Percentiles rank a stretch among this genome's conserved stretches.
Conservation (phyloP, 2,329 filamentous ascomycete species). For the Colletotrichum siamense region DNA sequence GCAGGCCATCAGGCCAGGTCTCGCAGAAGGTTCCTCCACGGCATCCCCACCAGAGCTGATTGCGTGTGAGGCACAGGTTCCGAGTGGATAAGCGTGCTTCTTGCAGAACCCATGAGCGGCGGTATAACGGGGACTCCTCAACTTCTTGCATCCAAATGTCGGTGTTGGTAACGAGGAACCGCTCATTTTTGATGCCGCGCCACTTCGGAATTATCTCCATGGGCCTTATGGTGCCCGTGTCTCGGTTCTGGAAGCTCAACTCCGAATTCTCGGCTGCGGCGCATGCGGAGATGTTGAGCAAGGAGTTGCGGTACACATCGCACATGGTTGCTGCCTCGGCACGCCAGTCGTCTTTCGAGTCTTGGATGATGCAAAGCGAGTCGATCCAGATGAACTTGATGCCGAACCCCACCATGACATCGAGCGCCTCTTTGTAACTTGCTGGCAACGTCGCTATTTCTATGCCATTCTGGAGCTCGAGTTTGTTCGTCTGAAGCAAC, state of each 20-base stretch:
- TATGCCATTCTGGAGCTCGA: background rate
- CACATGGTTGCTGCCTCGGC: background rate
- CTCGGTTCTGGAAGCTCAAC: background rate
- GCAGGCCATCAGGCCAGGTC: background rate
- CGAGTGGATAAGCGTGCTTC: background rate
- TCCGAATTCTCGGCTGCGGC: background rate
- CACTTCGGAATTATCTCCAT: background rate
- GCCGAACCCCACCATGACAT: background rate
- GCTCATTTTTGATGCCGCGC: background rate
- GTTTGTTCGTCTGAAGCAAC: fast-evolving
- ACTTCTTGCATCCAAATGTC: background rate
- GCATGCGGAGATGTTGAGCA: background rate
- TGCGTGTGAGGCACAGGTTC: background rate
- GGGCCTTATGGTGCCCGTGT: background rate
- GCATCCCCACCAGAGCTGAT: background rate
- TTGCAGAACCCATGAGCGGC: background rate
- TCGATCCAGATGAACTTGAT: background rate
- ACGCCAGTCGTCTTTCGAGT: background rate
- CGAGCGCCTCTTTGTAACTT: background rate
- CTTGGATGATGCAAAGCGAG: background rate
- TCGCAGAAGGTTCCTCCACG: background rate
- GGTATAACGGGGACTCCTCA: background rate
- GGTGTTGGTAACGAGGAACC: background rate
- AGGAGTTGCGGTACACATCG: background rate
- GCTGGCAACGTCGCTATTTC: background rate